Conservation (phyloP, 2,329 filamentous ascomycete species). For the Teratosphaeria pseudoeucalypti region DNA sequence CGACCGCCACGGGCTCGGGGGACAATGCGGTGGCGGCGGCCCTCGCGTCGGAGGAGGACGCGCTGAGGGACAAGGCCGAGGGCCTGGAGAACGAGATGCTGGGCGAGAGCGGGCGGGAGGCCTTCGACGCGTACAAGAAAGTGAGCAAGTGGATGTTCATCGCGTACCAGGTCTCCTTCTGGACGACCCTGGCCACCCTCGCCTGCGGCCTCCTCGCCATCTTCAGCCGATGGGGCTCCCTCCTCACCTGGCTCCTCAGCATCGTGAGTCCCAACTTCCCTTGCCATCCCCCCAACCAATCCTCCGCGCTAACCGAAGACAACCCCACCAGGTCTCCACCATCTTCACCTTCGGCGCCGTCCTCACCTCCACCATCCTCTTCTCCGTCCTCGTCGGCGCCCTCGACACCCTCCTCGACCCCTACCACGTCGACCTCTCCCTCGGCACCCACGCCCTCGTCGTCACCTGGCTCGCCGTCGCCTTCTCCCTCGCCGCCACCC, state of each 20-base stretch:
- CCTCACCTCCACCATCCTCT: slow-evolving; percentile 63
- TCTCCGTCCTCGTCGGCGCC: slow-evolving; percentile 56
- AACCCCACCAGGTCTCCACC: slow-evolving; percentile 33
- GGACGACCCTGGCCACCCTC: slow-evolving; percentile 60
- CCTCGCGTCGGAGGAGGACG: slow-evolving; percentile 26
- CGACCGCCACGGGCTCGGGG: slow-evolving; percentile 5
- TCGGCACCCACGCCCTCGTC: slow-evolving; percentile 62
- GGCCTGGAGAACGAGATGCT: slow-evolving; percentile 35
- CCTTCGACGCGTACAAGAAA: slow-evolving; percentile 61
- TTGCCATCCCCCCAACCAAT: slow-evolving; percentile 8
- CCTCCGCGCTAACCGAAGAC: neutral
- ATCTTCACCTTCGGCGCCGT: slow-evolving; percentile 56
- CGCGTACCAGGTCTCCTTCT: slow-evolving; percentile 64
- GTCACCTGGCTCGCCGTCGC: slow-evolving; percentile 70
- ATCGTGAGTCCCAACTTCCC: slow-evolving; percentile 41
- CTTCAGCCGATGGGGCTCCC: slow-evolving; percentile 71
- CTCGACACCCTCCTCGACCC: slow-evolving; percentile 56
- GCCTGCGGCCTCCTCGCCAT: slow-evolving; percentile 71
- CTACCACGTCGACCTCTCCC: slow-evolving; percentile 57
- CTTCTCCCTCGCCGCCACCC: slow-evolving; percentile 60
- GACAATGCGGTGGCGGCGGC: slow-evolving; percentile 19
- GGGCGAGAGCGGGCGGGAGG: slow-evolving; percentile 54
- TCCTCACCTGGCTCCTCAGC: slow-evolving; percentile 69
- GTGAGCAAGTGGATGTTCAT: slow-evolving; percentile 76
- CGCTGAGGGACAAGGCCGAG: slow-evolving; percentile 42